Conservation (phyloP, 2,329 filamentous ascomycete species). For the Pseudovirgaria hyperparasitica region DNA sequence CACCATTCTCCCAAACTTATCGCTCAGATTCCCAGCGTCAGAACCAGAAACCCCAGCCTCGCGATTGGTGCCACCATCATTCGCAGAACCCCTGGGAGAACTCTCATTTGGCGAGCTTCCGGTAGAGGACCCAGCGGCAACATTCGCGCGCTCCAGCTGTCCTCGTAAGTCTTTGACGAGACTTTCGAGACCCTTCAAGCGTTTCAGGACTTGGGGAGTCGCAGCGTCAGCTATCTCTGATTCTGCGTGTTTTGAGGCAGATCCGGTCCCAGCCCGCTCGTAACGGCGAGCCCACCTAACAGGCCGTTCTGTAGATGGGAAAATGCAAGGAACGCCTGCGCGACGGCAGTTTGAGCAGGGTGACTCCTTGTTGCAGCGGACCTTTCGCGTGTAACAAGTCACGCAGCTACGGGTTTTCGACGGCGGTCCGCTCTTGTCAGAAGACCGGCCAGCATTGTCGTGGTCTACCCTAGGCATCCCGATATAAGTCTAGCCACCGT, state of each 20-base stretch:
- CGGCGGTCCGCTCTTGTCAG: no score
- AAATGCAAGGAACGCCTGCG: conserved; percentile 39
- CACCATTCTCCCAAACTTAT: conserved; percentile 36
- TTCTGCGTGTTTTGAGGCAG: conserved; percentile 7
- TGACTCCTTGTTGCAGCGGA: conserved; percentile 43
- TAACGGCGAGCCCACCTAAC: conserved; percentile 44
- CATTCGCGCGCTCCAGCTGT: conserved; percentile 33
- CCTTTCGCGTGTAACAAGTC: conserved; percentile 41
- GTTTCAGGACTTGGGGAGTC: conserved; percentile 33
- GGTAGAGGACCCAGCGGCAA: conserved; percentile 11
- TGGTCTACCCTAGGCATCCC: no score
- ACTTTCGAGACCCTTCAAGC: conserved; percentile 36
- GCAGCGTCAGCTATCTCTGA: conserved; percentile 13
- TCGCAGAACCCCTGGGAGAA: conserved; percentile 17
- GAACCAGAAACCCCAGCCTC: conserved; percentile 3
- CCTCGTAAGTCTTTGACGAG: conserved; percentile 38
- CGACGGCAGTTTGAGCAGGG: conserved; percentile 46
- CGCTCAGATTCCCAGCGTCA: conserved; percentile 16
- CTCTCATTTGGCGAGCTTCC: conserved; percentile 14
- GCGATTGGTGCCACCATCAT: conserved; percentile 4
- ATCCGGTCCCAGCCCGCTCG: conserved; percentile 24
- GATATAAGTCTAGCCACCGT: no score
- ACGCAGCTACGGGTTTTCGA: conserved; percentile 36
- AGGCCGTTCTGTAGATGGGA: conserved; percentile 36
- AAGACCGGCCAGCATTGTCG: no score